Base-by-base conservation (phyloP, 345 rosid genomes). In the Noccaea bulbosa region DNA sequence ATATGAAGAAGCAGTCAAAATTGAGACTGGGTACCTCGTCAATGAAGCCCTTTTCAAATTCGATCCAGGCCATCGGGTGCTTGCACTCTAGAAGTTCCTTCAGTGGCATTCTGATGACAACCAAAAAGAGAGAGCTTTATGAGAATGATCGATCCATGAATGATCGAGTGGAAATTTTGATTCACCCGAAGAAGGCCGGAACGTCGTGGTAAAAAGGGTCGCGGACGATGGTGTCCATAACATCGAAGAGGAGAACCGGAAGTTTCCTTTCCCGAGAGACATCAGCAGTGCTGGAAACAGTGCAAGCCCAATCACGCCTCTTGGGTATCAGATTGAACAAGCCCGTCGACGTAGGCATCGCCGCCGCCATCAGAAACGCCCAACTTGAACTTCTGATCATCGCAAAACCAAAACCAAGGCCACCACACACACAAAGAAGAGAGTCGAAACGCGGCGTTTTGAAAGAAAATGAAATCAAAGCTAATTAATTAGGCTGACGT, bases 171-270 rank as follows among this genome's bases (percentile, higher is more conserved):
- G 44, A 4, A 2, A 8, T 7, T 7, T 9, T n/a, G 3, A 53
- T 6, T 33, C 67, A 92, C 95, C 95, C 83, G 44, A 92, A 92
- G 81, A 90, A 92, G 37, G 86, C 74, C 67, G 98, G 94, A 72
- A 93, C 73, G 49, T 93, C 96, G 9, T 86, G 83, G 81, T 86
- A 86, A 77, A 88, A 93, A 43, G 98, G 98, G 78, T 93, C 98
- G 40, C 92, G 96, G 79, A 93, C 98, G 55, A 91, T 79, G 37
- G 97, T 93, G 86, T 91, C 97, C 98, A 93, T 93, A 62, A 93
- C 83, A 78, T 91, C 97, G 65, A 93, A 91, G 47, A 93, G 94
- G 80, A 93, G 77, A 1, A 93, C 52, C n/a, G 98, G 98, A 53
- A 87, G 96, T 86, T 83, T 83, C 71, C 96, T 72, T 5, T 38